Evolutionary conservation across 306 rosid genomes (phyloP), one percentile per base, ranked within the genome.

Genomic region (Nissolia schottii): DNA sequence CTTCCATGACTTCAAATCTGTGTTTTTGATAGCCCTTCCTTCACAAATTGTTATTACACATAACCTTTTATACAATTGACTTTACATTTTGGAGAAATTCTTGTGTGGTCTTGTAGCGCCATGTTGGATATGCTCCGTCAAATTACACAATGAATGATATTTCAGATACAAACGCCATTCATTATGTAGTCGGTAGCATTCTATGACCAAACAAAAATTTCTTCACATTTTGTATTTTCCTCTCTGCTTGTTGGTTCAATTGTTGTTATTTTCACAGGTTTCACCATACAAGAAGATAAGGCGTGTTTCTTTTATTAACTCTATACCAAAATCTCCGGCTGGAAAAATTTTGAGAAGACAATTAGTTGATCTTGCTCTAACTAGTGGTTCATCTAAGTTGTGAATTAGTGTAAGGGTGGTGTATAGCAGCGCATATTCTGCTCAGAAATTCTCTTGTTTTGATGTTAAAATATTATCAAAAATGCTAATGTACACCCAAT

Each of bases 261-360:
- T 12, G 20, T 79, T 19, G 2, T 57, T 50, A 24, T 34, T 78
- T 1, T 78, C 78, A 67, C 81, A 94, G 99, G 99, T 94, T 48
- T 76, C 99, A 3, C 95, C 97, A 1, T 91, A 94, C 93, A 94
- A 94, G 87, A 94, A 94, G 82, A 83, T 94, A 23, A 79, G 96
- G 1, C 86, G 89, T 1, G 92, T 94, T 5, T 78, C 89, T 8
- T 91, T 91, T 75, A 69, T 86, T 29, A 82, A 85, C 66, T 37
- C 91, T 1, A 87, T 91, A 35, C 97, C 96, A 2, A 94, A 94
- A 81, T 83, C 89, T 76, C 90, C 90, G 0, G 82, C 97, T 0
- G 97, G 97, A 10, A 94, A 94, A 88, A 91, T 91, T 71, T 84
- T 91, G 82, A 91, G 97, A 79, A 87, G 91, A 69, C 92, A 89